Percentiles rank a stretch among this genome's conserved stretches.
These are phyloP conservation scores for Stagonosporopsis chrysanthemi DNA, from an alignment of 2,329 filamentous ascomycete genomes.

Conservation along the genomic window DNA sequence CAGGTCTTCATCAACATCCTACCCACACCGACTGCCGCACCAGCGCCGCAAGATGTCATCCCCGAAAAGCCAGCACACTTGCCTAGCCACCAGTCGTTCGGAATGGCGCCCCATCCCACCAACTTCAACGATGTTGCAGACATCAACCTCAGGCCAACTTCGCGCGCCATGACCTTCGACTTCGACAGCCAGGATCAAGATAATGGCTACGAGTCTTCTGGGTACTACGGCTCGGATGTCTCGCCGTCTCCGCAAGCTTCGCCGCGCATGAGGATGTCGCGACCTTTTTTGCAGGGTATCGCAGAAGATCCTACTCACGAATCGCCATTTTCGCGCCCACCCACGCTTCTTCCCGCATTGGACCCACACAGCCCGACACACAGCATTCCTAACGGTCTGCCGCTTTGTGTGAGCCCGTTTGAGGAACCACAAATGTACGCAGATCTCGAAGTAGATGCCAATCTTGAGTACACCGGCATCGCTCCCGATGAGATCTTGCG, in stretches of 20 bases:
- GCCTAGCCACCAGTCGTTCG: slow-evolving; percentile 55
- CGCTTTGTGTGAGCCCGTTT: slow-evolving; percentile 27
- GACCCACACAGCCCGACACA: slow-evolving; percentile 29
- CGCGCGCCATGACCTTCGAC: slow-evolving; percentile 49
- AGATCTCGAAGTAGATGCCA: slow-evolving; percentile 66
- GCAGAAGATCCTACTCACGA: slow-evolving; percentile 41
- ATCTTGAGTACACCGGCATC: slow-evolving; percentile 79
- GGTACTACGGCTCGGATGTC: slow-evolving; percentile 60
- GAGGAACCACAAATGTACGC: slow-evolving; percentile 34
- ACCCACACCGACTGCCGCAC: slow-evolving; percentile 60
- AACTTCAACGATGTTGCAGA: slow-evolving; percentile 64
- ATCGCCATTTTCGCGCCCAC: slow-evolving; percentile 42
- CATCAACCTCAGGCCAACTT: slow-evolving; percentile 54
- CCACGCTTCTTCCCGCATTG: slow-evolving; percentile 37
- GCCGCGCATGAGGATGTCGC: slow-evolving; percentile 45
- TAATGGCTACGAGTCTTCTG: slow-evolving; percentile 58
- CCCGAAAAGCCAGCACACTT: slow-evolving; percentile 52
- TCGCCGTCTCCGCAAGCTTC: slow-evolving; percentile 54
- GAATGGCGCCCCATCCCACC: slow-evolving; percentile 64
- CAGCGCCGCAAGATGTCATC: slow-evolving; percentile 58
- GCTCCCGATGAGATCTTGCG: slow-evolving; percentile 75
- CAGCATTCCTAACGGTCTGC: slow-evolving; percentile 19
- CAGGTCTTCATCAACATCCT: slow-evolving; percentile 57
- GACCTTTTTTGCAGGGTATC: slow-evolving; percentile 46
- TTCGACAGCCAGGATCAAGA: slow-evolving; percentile 52